A percentile compares a stretch with the other conserved stretches of the same genome.
Evolutionary conservation across 106 monocot species (phyloP).

Genomic region (Acorus calamus): DNA sequence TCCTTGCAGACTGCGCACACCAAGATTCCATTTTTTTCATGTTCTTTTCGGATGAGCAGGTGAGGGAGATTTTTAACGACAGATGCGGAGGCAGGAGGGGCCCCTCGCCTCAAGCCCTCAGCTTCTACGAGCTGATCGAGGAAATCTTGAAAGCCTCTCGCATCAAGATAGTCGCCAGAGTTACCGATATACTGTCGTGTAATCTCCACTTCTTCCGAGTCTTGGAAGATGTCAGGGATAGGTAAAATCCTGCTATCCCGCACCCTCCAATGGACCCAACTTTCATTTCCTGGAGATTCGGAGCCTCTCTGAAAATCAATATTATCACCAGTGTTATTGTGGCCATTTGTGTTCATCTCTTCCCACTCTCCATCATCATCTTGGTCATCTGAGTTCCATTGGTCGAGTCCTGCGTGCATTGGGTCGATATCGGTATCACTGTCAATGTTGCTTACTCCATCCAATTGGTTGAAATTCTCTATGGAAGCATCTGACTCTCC

Average conservation of each 20-base stretch:
- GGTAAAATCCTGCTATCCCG: neutral
- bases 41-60: conserved; percentile 42
- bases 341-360: conserved; percentile 2
- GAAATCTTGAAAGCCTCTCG: conserved; percentile 50
- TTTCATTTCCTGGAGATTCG: conserved; percentile 4
- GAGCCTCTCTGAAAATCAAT: conserved; percentile 1
- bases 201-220: conserved; percentile 25
- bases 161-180: conserved; percentile 55
- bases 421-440: conserved; percentile 72
- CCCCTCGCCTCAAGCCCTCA: conserved; percentile 60
- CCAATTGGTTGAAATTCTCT: conserved; percentile 31
- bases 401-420: conserved; percentile 69
- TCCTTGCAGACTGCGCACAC: conserved; percentile 90
- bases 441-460: conserved; percentile 26
- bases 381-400: conserved; percentile 54
- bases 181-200: conserved; percentile 17
- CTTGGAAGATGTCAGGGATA: conserved; percentile 22
- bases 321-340: too few relatives aligned
- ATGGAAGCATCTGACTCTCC: conserved; percentile 71
- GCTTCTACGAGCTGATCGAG: conserved; percentile 68
- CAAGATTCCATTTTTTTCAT: conserved; percentile 43
- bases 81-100: conserved; percentile 55
- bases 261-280: conserved; percentile 15
- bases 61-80: conserved; percentile 40
- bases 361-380: conserved; percentile 37